A percentile compares a stretch with the other conserved stretches of the same genome.
Conservation (phyloP, 495 filamentous ascomycete genomes). For the Tuber microsphaerosporum region DNA sequence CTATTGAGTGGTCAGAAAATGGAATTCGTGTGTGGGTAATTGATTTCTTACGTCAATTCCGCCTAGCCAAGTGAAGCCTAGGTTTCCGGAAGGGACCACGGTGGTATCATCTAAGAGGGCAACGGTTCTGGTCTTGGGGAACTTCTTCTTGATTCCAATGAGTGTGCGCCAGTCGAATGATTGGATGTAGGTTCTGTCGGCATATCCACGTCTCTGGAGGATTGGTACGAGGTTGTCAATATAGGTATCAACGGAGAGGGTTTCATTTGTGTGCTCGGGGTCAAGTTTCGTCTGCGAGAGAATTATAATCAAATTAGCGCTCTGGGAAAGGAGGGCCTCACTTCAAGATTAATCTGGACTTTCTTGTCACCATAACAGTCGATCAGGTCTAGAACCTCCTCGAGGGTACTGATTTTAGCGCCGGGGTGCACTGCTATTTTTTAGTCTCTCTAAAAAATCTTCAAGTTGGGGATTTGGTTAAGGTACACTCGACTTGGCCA, state of each 20-base stretch:
- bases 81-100: slow-evolving; percentile 19
- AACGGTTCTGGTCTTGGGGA: slow-evolving; percentile 38
- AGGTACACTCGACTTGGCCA: slow-evolving; percentile 29
- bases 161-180: slow-evolving; percentile 43
- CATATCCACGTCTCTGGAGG: slow-evolving; percentile 32
- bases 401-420: slow-evolving; percentile 40
- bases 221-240: slow-evolving; percentile 39
- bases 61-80: slow-evolving; percentile 39
- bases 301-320: not conserved
- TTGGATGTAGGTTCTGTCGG: slow-evolving; percentile 38
- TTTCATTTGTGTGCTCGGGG: slow-evolving; percentile 37
- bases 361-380: slow-evolving; percentile 41
- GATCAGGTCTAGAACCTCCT: slow-evolving; percentile 41
- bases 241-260: slow-evolving; percentile 35
- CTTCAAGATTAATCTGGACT: slow-evolving; percentile 39
- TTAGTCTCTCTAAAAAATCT: not conserved
- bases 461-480: not conserved
- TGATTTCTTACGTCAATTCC: slow-evolving; percentile 31
- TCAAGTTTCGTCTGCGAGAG: slow-evolving; percentile 39
- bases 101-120: slow-evolving; percentile 39
- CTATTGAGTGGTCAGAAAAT: slow-evolving; percentile 1
- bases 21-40: not conserved
- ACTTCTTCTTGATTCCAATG: slow-evolving; percentile 40
- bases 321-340: slow-evolving; percentile 9
- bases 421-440: slow-evolving; percentile 34